phyloP scores from a whole-genome alignment of 164 flowering plant genomes.

The Vitis cinerea region DNA sequence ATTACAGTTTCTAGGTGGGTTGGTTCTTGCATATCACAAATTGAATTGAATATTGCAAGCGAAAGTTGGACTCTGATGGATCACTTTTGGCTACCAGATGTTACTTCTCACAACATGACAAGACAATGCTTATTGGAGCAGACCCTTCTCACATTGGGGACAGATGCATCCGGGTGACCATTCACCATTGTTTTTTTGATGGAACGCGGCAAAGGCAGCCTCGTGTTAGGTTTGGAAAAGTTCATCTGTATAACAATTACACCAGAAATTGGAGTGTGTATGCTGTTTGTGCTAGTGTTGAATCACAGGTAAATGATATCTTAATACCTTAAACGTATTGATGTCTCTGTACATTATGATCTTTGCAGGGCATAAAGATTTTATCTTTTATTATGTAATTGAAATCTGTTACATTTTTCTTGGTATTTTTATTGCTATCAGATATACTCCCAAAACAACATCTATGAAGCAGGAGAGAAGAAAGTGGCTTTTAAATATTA shows the following conservation, averaged over 20 bases:
- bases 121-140: slow-evolving; percentile 81
- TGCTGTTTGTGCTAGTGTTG: slow-evolving; percentile 92
- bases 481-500: slow-evolving; percentile 57
- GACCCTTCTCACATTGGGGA: slow-evolving; percentile 54
- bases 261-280: slow-evolving; percentile 90
- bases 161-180: slow-evolving; percentile 68
- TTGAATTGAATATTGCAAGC: neutral
- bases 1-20: slow-evolving; percentile 72
- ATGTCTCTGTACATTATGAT: no score
- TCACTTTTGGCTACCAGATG: slow-evolving; percentile 38
- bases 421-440: slow-evolving; percentile 16
- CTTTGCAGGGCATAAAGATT: no score
- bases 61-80: neutral
- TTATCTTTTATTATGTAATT: no score
- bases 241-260: slow-evolving; percentile 84
- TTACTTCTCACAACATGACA: slow-evolving; percentile 61
- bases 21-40: neutral
- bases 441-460: slow-evolving; percentile 77
- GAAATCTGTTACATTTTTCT: neutral
- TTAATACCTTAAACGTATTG: no score
- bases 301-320: slow-evolving; percentile 59
- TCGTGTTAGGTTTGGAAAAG: slow-evolving; percentile 82
- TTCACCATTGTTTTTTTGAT: slow-evolving; percentile 88
- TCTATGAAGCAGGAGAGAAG: slow-evolving; percentile 86
- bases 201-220: slow-evolving; percentile 87